Evolutionary conservation across 352 stramenopile genomes (phyloP).

Genomic region (Pythium periplocum): DNA sequence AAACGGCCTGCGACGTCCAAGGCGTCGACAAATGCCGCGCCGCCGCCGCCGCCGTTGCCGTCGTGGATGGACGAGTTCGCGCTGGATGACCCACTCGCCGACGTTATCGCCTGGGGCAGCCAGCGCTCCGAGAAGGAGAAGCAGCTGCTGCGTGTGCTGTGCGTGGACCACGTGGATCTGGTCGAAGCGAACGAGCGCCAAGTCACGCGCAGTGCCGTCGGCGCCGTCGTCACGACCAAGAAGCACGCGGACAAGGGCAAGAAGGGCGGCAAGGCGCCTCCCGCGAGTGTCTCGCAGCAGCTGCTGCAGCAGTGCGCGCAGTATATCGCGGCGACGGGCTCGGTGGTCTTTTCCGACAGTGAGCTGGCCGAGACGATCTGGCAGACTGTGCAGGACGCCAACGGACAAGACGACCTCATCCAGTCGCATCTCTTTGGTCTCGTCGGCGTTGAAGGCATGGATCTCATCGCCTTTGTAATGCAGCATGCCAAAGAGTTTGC

Average conservation of each 20-base stretch:
- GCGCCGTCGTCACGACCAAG: conserved; percentile 43
- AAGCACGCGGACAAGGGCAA: conserved; percentile 12
- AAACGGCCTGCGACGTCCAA: conserved; percentile 12
- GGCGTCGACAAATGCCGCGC: neutral
- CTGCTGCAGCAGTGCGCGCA: conserved; percentile 38
- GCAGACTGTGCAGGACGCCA: conserved; percentile 53
- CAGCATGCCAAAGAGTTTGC: conserved; percentile 35
- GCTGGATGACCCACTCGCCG: conserved; percentile 5
- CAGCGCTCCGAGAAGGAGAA: conserved; percentile 11
- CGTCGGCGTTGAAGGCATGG: conserved; percentile 81
- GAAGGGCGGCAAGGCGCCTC: conserved; percentile 7
- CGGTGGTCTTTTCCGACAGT: conserved; percentile 45
- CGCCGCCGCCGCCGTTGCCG: conserved; percentile 1
- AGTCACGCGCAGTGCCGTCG: conserved; percentile 33
- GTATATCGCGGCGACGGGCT: conserved; percentile 30
- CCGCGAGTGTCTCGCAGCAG: conserved; percentile 18
- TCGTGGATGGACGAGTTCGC: conserved; percentile 6
- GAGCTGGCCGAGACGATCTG: conserved; percentile 68
- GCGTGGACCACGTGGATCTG: conserved; percentile 52
- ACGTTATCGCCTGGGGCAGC: conserved; percentile 3
- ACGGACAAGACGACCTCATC: conserved; percentile 45
- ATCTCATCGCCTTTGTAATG: conserved; percentile 74
- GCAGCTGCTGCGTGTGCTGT: conserved; percentile 36
- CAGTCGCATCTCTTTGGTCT: conserved; percentile 79
- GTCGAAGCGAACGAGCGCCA: conserved; percentile 46